Evolutionary conservation across 2,329 filamentous ascomycete species (phyloP).

Genomic region (Plectosphaerella sp.): DNA sequence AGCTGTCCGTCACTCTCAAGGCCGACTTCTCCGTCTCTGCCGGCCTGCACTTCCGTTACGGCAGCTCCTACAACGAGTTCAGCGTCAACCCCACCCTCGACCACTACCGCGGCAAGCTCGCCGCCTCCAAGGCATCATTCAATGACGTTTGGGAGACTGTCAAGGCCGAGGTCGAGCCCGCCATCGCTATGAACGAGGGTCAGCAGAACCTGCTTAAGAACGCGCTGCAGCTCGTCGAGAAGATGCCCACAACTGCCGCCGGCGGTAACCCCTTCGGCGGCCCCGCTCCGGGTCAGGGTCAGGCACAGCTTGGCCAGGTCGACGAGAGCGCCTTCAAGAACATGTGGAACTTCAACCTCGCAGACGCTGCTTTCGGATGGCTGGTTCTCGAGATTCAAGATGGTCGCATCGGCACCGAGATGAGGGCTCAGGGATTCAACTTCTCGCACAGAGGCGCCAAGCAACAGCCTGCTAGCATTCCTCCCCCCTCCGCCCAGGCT

Average conservation of each 20-base stretch:
- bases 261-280: slow-evolving; percentile 97
- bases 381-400: slow-evolving; percentile 92
- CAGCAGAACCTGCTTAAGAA: slow-evolving; percentile 91
- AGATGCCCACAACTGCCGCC: slow-evolving; percentile 94
- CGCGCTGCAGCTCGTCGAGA: slow-evolving; percentile 88
- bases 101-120: slow-evolving; percentile 97
- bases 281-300: slow-evolving; percentile 62
- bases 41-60: slow-evolving; percentile 95
- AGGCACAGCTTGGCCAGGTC: slow-evolving; percentile 74
- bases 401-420: slow-evolving; percentile 94
- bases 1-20: slow-evolving; percentile 94
- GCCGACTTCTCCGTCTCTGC: slow-evolving; percentile 98
- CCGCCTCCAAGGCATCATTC: slow-evolving; percentile 96
- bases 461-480: slow-evolving; percentile 46
- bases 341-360: slow-evolving; percentile 99
- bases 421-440: slow-evolving; percentile 98
- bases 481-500: slow-evolving; percentile 29
- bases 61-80: slow-evolving; percentile 99
- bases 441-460: slow-evolving; percentile 94
- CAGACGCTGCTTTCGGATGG: slow-evolving; percentile 95
- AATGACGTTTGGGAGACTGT: slow-evolving; percentile 99
- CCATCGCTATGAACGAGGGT: slow-evolving; percentile 87
- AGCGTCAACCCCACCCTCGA: slow-evolving; percentile 97
- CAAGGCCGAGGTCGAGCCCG: slow-evolving; percentile 90
- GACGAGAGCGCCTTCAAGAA: slow-evolving; percentile 99